phyloP scores from a whole-genome alignment of 2,329 filamentous ascomycete genomes.

The Paramyrothecium sp. region DNA sequence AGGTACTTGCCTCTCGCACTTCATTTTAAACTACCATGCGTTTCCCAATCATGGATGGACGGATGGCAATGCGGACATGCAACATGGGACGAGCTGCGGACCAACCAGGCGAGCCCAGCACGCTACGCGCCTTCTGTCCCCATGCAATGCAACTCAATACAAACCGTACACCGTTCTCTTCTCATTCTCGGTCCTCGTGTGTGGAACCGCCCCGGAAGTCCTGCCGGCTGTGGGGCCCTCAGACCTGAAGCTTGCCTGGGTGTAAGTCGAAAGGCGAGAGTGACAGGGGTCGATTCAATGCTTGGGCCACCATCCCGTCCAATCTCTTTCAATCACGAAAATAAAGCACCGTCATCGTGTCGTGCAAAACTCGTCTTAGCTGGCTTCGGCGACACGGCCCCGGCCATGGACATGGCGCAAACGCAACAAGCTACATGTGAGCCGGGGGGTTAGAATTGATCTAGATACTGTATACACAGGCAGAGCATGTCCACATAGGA shows the following conservation, averaged over 20 bases:
- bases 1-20: neutral
- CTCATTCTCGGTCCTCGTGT: neutral
- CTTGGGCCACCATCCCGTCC: neutral
- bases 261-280: too few relatives aligned
- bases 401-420: neutral
- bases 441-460: too few relatives aligned
- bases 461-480: too few relatives aligned
- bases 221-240: neutral
- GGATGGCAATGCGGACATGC: neutral
- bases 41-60: neutral
- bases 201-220: neutral
- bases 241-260: neutral
- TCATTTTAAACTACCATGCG: neutral
- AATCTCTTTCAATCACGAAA: neutral
- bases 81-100: neutral
- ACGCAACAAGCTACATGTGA: too few relatives aligned
- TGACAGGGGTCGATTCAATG: neutral
- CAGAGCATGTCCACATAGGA: too few relatives aligned
- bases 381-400: neutral
- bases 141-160: neutral
- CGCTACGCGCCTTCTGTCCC: neutral
- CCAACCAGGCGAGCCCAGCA: neutral
- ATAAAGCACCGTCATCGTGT: neutral
- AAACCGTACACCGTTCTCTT: neutral
- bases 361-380: neutral